Base-by-base conservation (phyloP, 2,329 filamentous ascomycete genomes). In the Fusarium chaquense region DNA sequence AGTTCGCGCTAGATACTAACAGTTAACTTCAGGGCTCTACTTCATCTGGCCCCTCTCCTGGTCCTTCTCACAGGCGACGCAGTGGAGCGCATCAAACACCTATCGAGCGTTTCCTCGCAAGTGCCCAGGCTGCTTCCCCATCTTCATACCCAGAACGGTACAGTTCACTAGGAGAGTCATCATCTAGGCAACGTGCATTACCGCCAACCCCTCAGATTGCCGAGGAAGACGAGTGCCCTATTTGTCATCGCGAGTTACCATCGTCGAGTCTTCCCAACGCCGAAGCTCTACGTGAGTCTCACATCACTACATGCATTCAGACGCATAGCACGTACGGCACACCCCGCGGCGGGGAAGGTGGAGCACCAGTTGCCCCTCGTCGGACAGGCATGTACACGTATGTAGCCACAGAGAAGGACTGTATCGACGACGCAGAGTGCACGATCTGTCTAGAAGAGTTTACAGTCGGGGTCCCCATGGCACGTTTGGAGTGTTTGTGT, bases 171-270 rank as follows among this genome's bases (percentile, higher is more conserved):
- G 74, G 74, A 13, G 74, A 75, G 24, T 78, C 82, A 5, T 81
- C 81, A 3, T 78, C 79, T 6, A 74, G 77, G 20, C 81, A 78
- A 40, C 81, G 79, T 26, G 80, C 78, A 30, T 74, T 79, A 38
- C 82, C 80, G 1, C 82, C 80, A 6, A 83, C 82, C 13, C 84
- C 81, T 2, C 87, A 85, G 58, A 84, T 87, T 73, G 83, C 84
- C 8, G 92, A 94, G 76, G 92, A 94, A 75, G 92, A 94, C 75
- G 90, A 93, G 73, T 95, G 92, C 66, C 92, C 92, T 1, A 86
- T 94, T 45, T 95, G 92, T 73, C 91, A 92, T 74, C 80, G 83
- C 38, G 91, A 93, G 78, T 83, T 94, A 5, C 91, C 92, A 1
- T 85, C 87, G 3, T 82, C 83, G 20, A 78, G 77, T 6, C 81